Percentiles rank a stretch among this genome's conserved stretches.
Evolutionary conservation across 345 rosid species (phyloP).

Genomic region (Gossypium thurberi): DNA sequence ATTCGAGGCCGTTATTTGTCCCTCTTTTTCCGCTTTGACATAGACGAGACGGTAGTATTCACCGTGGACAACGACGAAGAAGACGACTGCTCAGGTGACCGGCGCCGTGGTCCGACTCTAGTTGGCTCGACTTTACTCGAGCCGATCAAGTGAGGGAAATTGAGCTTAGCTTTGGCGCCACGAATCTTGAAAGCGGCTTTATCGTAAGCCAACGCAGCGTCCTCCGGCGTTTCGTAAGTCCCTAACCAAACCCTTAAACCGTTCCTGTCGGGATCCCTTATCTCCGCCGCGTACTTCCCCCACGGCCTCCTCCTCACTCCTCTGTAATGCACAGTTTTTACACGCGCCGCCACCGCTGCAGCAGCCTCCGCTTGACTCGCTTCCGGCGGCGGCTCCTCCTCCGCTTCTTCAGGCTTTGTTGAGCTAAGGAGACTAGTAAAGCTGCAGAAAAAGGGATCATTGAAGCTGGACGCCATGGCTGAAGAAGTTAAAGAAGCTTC

Average conservation of each 20-base stretch:
- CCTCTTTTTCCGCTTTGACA: background rate
- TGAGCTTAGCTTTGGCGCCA: background rate
- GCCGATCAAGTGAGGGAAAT: background rate
- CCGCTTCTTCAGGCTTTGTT: background rate
- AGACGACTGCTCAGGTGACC: background rate
- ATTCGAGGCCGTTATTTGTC: background rate
- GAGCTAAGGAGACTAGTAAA: background rate
- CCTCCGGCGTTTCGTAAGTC: background rate
- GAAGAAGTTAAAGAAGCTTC: background rate
- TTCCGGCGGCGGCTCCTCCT: background rate
- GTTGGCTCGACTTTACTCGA: background rate
- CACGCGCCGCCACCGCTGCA: background rate
- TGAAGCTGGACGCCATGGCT: background rate
- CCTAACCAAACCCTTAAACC: background rate
- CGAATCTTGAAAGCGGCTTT: background rate
- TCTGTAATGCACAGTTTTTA: slow-evolving; percentile 1
- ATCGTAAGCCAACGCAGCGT: background rate
- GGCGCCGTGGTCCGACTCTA: background rate
- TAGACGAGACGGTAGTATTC: background rate
- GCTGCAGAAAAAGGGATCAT: slow-evolving; percentile 14
- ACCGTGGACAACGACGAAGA: background rate
- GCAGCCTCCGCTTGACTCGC: background rate
- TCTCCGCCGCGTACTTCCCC: background rate
- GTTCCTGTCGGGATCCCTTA: background rate
- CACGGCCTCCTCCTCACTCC: background rate